phyloP scores from a whole-genome alignment of 108 stramenopile species.

The Cyclostephanos tholiformis region DNA sequence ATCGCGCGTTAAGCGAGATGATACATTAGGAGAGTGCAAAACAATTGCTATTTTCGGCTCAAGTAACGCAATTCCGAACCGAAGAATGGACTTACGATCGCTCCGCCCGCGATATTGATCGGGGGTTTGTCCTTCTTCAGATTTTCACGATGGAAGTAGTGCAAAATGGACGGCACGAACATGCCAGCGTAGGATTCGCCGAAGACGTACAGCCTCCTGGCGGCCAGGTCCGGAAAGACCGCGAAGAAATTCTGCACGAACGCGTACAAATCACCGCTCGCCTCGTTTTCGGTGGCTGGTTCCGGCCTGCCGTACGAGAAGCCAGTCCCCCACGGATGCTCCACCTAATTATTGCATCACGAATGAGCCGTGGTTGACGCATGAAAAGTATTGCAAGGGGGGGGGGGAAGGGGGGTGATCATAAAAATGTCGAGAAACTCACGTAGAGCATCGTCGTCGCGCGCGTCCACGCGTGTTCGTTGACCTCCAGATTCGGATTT shows the following conservation, averaged over 20 bases:
- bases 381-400: too few species aligned
- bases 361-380: too few species aligned
- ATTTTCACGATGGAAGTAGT: constrained; percentile 21
- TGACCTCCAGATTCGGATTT: constrained; percentile 25
- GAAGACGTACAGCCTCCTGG: constrained; percentile 25
- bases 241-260: constrained; percentile 56
- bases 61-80: too few species aligned
- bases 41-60: too few species aligned
- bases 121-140: not conserved
- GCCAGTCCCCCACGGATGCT: constrained; percentile 91
- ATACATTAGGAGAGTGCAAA: not conserved
- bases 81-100: constrained; percentile 4
- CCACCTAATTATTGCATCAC: too few species aligned
- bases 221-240: constrained; percentile 30
- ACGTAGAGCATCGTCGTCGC: constrained; percentile 83
- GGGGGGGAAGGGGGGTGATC: too few species aligned
- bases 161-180: constrained; percentile 47
- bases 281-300: constrained; percentile 54
- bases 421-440: too few species aligned
- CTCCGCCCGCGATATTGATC: constrained; percentile 23
- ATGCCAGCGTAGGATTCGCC: constrained; percentile 52
- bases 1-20: not conserved
- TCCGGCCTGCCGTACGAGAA: constrained; percentile 61
- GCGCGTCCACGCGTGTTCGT: constrained; percentile 47
- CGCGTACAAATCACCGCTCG: constrained; percentile 45